Evolutionary conservation across 1,284 basidiomycete species (phyloP).

Genomic region (Ganoderma resinaceum): DNA sequence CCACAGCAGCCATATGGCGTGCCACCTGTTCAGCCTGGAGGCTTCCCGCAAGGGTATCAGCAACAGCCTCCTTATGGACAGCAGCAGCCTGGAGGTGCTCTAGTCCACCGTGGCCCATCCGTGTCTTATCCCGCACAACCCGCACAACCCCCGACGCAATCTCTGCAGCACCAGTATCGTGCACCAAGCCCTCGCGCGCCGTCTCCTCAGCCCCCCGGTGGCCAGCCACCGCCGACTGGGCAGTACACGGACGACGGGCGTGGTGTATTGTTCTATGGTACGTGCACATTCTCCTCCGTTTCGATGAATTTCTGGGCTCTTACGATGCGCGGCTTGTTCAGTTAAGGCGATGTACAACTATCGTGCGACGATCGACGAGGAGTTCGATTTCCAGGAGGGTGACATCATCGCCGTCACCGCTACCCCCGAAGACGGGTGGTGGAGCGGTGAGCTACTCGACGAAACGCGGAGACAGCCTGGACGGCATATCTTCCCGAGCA

Average conservation of each 20-base stretch:
- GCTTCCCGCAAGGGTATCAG: conserved; percentile 19
- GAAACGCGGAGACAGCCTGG: conserved; percentile 83
- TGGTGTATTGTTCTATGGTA: conserved; percentile 86
- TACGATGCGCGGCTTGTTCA: conserved; percentile 37
- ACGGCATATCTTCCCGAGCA: conserved; percentile 91
- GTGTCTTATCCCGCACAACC: conserved; percentile 29
- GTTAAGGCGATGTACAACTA: conserved; percentile 96
- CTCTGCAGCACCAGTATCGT: conserved; percentile 29
- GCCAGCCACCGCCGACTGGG: conserved; percentile 59
- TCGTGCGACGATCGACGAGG: conserved; percentile 84
- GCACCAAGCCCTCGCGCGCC: conserved; percentile 44
- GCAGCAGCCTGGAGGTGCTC: conserved; percentile 25
- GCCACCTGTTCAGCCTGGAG: conserved; percentile 48
- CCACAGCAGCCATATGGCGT: conserved; percentile 33
- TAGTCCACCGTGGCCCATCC: conserved; percentile 32
- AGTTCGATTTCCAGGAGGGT: conserved; percentile 91
- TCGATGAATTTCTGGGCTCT: background rate
- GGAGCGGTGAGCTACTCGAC: conserved; percentile 90
- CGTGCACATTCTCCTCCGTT: conserved; percentile 18
- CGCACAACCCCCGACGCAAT: conserved; percentile 20
- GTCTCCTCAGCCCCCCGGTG: conserved; percentile 44
- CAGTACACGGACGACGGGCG: conserved; percentile 82
- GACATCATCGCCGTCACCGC: conserved; percentile 94
- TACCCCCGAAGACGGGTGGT: conserved; percentile 95
- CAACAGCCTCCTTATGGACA: conserved; percentile 17